Conservation (phyloP, 345 rosid species). For the Pugionium cornutum region DNA sequence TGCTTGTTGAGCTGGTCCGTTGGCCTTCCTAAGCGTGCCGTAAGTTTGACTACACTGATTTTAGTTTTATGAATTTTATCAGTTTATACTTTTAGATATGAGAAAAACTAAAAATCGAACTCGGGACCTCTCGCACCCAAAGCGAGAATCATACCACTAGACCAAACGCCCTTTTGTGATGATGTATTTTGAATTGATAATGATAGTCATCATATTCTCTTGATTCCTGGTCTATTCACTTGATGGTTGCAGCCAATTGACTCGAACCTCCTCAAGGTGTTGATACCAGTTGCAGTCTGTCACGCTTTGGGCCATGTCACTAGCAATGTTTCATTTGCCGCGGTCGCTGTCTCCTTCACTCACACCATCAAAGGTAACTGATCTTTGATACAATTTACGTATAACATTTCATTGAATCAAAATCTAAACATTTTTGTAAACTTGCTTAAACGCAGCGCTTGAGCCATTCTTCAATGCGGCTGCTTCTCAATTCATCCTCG, state of each 20-base stretch:
- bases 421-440: not conserved
- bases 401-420: no score
- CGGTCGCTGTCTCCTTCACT: constrained; percentile 97
- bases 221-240: no score
- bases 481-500: constrained; percentile 89
- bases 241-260: constrained; percentile 75
- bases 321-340: constrained; percentile 91
- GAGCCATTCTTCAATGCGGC: constrained; percentile 99
- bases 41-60: constrained; percentile 41
- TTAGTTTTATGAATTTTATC: no score
- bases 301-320: constrained; percentile 96
- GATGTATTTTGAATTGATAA: no score
- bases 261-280: constrained; percentile 66
- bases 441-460: constrained; percentile 57
- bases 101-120: constrained; percentile 38
- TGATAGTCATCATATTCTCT: no score
- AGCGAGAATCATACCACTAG: constrained; percentile 93
- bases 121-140: constrained; percentile 90
- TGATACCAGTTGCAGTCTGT: constrained; percentile 90
- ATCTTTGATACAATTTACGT: no score
- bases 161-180: constrained; percentile 60
- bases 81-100: not conserved
- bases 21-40: constrained; percentile 97
- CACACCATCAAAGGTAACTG: constrained; percentile 79
- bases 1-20: constrained; percentile 88